A percentile compares a stretch with the other conserved stretches of the same genome.
phyloP scores from a whole-genome alignment of 106 monocot genomes.

The Dendrobium nobile region DNA sequence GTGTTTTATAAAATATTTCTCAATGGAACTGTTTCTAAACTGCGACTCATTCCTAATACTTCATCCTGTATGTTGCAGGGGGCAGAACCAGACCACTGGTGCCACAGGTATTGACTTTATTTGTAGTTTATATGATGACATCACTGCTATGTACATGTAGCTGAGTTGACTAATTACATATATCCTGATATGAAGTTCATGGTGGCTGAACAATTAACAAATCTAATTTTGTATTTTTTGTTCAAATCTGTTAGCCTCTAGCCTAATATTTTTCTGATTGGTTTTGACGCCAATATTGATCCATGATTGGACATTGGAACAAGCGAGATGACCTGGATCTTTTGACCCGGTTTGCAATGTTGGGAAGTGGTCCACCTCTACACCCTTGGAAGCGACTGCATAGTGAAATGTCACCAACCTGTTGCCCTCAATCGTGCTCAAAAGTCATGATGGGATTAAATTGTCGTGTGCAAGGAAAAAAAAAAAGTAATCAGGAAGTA shows the following conservation, averaged over 20 bases:
- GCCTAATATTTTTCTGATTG: not conserved
- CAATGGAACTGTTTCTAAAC: not conserved
- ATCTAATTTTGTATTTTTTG: not conserved
- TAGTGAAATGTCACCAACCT: too few relatives aligned
- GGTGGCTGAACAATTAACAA: not conserved
- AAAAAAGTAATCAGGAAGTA: too few relatives aligned
- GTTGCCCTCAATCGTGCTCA: too few relatives aligned
- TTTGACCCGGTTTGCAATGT: not conserved
- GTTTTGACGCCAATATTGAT: not conserved
- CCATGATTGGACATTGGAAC: not conserved
- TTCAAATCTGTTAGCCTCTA: not conserved
- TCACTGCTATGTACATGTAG: not conserved
- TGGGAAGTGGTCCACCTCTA: not conserved
- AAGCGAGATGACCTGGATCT: not conserved
- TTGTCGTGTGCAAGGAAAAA: too few relatives aligned
- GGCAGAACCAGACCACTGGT: slow-evolving; percentile 48
- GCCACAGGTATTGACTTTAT: slow-evolving; percentile 48
- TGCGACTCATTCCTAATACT: not conserved
- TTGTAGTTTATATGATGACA: not conserved
- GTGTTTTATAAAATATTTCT: not conserved
- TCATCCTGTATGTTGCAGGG: slow-evolving; percentile 38
- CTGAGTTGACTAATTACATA: not conserved
- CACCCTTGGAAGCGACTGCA: not conserved
- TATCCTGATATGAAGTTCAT: not conserved
- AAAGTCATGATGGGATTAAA: too few relatives aligned